These are phyloP conservation scores for Globisporangium nodosum DNA, from an alignment of 352 stramenopile genomes.

Conservation along the genomic window DNA sequence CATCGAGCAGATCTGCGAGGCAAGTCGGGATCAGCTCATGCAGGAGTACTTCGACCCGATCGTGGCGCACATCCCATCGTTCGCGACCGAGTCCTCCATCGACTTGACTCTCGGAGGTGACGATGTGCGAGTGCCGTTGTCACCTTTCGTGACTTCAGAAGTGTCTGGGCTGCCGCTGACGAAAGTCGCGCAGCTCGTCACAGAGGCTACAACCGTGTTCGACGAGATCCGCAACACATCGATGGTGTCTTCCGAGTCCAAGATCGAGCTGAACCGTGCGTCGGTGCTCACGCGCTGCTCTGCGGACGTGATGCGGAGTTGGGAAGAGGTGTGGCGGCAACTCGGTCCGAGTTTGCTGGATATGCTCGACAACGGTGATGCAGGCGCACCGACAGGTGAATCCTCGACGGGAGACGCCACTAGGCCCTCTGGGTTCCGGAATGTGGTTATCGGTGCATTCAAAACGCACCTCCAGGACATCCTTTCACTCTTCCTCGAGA, in stretches of 20 bases:
- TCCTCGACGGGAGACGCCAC: conserved; percentile 4
- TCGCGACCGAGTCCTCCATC: conserved; percentile 16
- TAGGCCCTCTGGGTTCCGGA: conserved; percentile 10
- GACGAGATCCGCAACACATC: conserved; percentile 59
- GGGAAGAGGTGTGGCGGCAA: conserved; percentile 49
- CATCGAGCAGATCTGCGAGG: conserved; percentile 32
- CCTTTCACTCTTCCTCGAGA: conserved; percentile 44
- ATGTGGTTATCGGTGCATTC: conserved; percentile 28
- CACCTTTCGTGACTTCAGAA: conserved; percentile 3
- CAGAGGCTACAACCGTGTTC: conserved; percentile 41
- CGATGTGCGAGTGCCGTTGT: neutral
- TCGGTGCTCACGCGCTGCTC: conserved; percentile 42
- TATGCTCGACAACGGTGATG: conserved; percentile 27
- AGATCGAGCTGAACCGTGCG: conserved; percentile 46
- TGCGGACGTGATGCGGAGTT: conserved; percentile 37
- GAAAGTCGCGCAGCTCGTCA: conserved; percentile 41
- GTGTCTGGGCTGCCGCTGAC: conserved; percentile 11
- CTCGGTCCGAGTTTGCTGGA: conserved; percentile 41
- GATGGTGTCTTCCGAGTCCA: conserved; percentile 66
- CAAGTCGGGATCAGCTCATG: conserved; percentile 34
- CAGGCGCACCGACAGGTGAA: neutral
- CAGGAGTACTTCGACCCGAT: conserved; percentile 60
- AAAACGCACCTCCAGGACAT: conserved; percentile 41
- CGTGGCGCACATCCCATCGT: conserved; percentile 31
- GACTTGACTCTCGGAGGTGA: conserved; percentile 9